Evolutionary conservation across 176 grass and related monocot species (phyloP).

Genomic region (Musa itinerans): DNA sequence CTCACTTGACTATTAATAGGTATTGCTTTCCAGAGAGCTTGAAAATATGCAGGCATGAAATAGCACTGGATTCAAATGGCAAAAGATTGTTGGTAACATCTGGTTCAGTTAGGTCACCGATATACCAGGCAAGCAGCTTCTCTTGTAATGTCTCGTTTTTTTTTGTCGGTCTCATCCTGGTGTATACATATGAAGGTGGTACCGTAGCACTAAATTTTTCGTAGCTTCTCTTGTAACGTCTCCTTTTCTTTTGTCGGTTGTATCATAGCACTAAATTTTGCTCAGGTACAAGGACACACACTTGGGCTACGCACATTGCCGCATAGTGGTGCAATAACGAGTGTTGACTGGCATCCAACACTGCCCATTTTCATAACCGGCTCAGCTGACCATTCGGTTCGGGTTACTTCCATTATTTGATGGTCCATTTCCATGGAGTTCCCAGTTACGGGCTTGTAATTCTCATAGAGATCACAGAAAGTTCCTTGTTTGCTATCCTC

Average conservation of each 20-base stretch:
- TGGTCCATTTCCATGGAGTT: neutral
- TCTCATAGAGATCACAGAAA: neutral
- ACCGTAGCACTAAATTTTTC: too few species aligned
- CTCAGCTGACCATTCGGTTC: constrained; percentile 71
- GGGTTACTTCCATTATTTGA: constrained; percentile 83
- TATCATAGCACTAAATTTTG: constrained; percentile 2
- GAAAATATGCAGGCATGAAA: constrained; percentile 62
- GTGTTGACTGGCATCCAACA: constrained; percentile 90
- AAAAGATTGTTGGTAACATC: constrained; percentile 76
- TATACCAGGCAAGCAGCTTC: constrained; percentile 56
- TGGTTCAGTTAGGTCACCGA: constrained; percentile 80
- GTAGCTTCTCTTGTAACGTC: too few species aligned
- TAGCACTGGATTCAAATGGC: constrained; percentile 73
- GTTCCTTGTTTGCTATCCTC: too few species aligned
- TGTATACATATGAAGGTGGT: neutral
- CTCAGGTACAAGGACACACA: constrained; percentile 72
- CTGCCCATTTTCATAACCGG: constrained; percentile 75
- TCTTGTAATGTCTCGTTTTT: neutral
- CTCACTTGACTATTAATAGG: constrained; percentile 21
- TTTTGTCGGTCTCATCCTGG: constrained; percentile 4
- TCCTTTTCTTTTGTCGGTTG: too few species aligned
- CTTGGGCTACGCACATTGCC: constrained; percentile 60
- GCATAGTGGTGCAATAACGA: constrained; percentile 57
- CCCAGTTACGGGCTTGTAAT: neutral
- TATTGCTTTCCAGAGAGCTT: constrained; percentile 84